Evolutionary conservation across 106 monocot species (phyloP).

Genomic region (Dendrobium huoshanense): DNA sequence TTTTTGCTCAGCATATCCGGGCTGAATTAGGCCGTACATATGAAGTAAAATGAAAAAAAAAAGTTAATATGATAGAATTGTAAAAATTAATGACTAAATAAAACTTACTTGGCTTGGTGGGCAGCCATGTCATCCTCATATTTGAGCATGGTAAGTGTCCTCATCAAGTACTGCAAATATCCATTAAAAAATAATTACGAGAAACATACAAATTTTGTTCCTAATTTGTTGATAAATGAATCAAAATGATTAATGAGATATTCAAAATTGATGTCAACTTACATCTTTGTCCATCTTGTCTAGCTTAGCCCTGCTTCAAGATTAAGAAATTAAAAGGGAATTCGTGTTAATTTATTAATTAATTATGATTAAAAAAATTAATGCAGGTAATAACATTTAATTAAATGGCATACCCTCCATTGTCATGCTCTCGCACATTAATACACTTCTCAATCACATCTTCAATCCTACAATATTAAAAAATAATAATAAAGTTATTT

Average conservation of each 20-base stretch:
- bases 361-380: not conserved
- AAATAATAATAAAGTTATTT: not conserved
- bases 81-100: too few species aligned
- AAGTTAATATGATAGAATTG: too few species aligned
- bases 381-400: not conserved
- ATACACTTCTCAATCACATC: conserved; percentile 48
- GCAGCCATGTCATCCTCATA: conserved; percentile 62
- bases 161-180: conserved; percentile 31
- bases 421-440: conserved; percentile 52
- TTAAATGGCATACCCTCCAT: conserved; percentile 27
- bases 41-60: not conserved
- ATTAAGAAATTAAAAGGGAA: not conserved
- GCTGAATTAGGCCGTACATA: conserved; percentile 11
- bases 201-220: not conserved
- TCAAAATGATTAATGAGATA: not conserved
- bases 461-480: conserved; percentile 34
- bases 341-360: not conserved
- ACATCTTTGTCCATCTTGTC: conserved; percentile 24
- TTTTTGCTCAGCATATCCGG: conserved; percentile 20
- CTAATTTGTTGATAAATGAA: too few species aligned
- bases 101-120: conserved; percentile 37
- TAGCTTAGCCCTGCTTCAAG: conserved; percentile 18
- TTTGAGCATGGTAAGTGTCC: conserved; percentile 62
- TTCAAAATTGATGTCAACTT: not conserved
- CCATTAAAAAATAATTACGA: not conserved